A percentile compares a stretch with the other conserved stretches of the same genome.
Conservation (phyloP, 495 filamentous ascomycete genomes). For the Polyplosphaeria fusca region DNA sequence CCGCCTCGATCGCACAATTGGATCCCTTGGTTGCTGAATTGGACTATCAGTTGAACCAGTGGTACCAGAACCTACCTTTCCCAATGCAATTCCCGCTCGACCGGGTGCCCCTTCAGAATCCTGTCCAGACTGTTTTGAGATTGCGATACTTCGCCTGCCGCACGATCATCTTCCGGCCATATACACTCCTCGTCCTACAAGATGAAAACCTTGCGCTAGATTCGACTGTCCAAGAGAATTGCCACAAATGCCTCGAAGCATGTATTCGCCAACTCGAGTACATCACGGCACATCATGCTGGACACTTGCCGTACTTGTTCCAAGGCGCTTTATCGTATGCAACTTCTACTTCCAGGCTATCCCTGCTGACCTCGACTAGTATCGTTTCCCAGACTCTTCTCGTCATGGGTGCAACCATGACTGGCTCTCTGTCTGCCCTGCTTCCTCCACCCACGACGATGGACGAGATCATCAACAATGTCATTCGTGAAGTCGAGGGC, state of each 20-base stretch:
- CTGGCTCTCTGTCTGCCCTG: constrained; percentile 63
- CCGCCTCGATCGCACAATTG: constrained; percentile 58
- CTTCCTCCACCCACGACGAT: constrained; percentile 62
- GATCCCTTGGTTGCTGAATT: constrained; percentile 75
- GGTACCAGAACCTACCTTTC: constrained; percentile 73
- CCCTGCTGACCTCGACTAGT: background rate
- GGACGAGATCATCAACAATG: constrained; percentile 70
- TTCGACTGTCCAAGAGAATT: constrained; percentile 68
- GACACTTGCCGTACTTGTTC: constrained; percentile 84
- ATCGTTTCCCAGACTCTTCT: constrained; percentile 77
- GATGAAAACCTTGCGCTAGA: constrained; percentile 70
- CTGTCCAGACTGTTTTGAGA: constrained; percentile 73
- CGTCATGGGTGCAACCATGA: constrained; percentile 82
- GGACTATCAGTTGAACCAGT: constrained; percentile 77
- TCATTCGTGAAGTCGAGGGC: constrained; percentile 67
- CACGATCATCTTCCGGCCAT: constrained; percentile 80
- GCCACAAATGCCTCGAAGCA: constrained; percentile 77
- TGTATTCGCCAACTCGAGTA: constrained; percentile 76
- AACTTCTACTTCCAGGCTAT: background rate
- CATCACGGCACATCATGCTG: constrained; percentile 74
- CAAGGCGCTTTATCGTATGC: constrained; percentile 67
- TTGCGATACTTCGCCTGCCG: constrained; percentile 79
- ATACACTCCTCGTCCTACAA: constrained; percentile 74
- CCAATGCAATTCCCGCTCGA: constrained; percentile 73
- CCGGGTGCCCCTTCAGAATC: constrained; percentile 60